Percentiles rank a stretch among this genome's conserved stretches.
Evolutionary conservation across 139 green algal genomes (phyloP).

Genomic region (Nannochloris sp.): DNA sequence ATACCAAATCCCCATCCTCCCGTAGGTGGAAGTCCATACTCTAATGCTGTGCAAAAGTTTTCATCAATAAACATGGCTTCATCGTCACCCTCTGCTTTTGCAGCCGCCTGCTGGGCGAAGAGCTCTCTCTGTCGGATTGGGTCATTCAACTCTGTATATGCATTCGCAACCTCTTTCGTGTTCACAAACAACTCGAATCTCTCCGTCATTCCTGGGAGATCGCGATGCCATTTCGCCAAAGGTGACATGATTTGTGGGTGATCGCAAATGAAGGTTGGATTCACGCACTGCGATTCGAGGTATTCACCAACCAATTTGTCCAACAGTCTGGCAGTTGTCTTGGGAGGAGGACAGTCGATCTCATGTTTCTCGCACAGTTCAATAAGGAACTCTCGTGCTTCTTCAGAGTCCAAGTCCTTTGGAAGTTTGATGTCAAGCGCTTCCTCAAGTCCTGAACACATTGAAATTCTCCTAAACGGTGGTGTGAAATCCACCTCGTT

Average conservation of each 20-base stretch:
- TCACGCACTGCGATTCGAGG: constrained; percentile 86
- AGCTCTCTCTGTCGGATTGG: constrained; percentile 87
- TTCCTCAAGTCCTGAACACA: constrained; percentile 75
- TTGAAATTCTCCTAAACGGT: constrained; percentile 70
- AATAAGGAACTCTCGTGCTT: constrained; percentile 49
- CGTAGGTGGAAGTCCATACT: constrained; percentile 97
- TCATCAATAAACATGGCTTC: constrained; percentile 98
- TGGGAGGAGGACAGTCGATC: constrained; percentile 75
- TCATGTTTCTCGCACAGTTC: constrained; percentile 59
- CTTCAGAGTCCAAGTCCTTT: constrained; percentile 59
- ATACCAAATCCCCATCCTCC: constrained; percentile 97
- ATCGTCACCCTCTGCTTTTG: constrained; percentile 80
- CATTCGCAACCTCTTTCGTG: constrained; percentile 93
- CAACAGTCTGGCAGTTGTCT: constrained; percentile 87
- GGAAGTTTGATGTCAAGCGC: constrained; percentile 60
- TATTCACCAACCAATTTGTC: constrained; percentile 99
- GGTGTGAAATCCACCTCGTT: constrained; percentile 97
- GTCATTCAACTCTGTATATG: constrained; percentile 99
- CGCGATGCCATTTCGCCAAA: constrained; percentile 93
- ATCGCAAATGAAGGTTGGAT: constrained; percentile 98
- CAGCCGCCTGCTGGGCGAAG: constrained; percentile 82
- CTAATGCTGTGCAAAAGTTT: constrained; percentile 89
- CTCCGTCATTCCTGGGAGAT: constrained; percentile 82
- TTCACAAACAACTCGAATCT: constrained; percentile 99
- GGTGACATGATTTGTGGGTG: constrained; percentile 98